Percentiles rank a stretch among this genome's conserved stretches.
Conservation (phyloP, 306 rosid genomes). For the Geum urbanum region DNA sequence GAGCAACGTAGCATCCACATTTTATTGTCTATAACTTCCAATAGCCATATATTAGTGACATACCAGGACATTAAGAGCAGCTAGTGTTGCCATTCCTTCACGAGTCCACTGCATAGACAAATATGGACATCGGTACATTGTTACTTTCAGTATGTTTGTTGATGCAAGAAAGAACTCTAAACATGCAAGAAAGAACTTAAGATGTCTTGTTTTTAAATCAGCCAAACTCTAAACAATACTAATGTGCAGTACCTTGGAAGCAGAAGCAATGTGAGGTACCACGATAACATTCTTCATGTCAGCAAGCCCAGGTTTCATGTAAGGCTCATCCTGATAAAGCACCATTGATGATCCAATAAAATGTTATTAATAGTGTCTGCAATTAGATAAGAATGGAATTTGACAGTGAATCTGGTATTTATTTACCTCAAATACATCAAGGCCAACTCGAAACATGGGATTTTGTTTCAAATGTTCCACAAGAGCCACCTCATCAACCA, state of each 20-base stretch:
- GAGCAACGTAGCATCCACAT: too few relatives aligned
- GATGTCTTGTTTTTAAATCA: neutral
- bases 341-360: conserved; percentile 5
- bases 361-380: neutral
- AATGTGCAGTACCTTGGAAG: conserved; percentile 69
- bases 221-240: neutral
- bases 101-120: conserved; percentile 84
- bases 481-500: conserved; percentile 89
- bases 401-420: neutral
- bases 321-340: conserved; percentile 74
- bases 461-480: conserved; percentile 81
- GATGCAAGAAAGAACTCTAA: neutral
- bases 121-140: neutral
- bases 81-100: conserved; percentile 98
- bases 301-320: conserved; percentile 96
- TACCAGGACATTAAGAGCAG: conserved; percentile 97
- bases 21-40: neutral
- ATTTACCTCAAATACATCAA: conserved; percentile 92
- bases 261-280: conserved; percentile 98
- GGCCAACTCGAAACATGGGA: conserved; percentile 95
- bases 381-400: neutral
- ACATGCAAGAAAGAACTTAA: too few relatives aligned
- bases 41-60: conserved; percentile 9
- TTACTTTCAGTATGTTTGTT: conserved; percentile 3
- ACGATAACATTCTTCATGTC: conserved; percentile 91